Percentiles rank a stretch among this genome's conserved stretches.
Conservation (phyloP, 371 early-diverging fungal genomes). For the Lichtheimia ornata region DNA sequence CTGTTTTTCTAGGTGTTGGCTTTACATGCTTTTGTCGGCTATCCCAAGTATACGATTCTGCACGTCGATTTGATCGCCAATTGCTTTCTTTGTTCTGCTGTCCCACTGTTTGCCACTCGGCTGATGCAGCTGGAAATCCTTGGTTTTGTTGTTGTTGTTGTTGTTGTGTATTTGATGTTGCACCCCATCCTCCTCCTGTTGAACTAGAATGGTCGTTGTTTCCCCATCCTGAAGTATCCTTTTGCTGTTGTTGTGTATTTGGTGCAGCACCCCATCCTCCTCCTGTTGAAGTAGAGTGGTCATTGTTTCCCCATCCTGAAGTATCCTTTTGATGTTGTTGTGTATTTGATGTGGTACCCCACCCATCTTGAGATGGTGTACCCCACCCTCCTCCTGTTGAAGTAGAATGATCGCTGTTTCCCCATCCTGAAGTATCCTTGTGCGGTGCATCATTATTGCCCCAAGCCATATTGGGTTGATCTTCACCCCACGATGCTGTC, state of each 20-base stretch:
- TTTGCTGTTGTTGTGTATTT: background rate
- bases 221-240: background rate
- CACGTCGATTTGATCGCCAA: background rate
- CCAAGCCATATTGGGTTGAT: slow-evolving; percentile 15
- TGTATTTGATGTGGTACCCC: background rate
- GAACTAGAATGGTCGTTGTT: background rate
- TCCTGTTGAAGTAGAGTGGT: background rate
- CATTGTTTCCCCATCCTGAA: background rate
- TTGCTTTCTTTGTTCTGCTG: background rate
- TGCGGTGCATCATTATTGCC: slow-evolving; percentile 6
- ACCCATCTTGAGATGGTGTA: slow-evolving; percentile 1
- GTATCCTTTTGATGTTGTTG: background rate
- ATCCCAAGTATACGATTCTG: background rate
- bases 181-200: background rate
- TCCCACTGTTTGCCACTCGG: background rate
- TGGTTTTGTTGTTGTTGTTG: background rate
- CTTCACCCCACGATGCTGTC: slow-evolving; percentile 21
- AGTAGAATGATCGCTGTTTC: background rate
- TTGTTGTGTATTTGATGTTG: background rate
- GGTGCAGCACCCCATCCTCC: background rate
- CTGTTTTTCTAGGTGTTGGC: background rate
- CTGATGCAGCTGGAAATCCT: background rate
- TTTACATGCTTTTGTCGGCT: background rate
- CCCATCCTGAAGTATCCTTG: background rate
- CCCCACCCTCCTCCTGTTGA: slow-evolving; percentile 3